Evolutionary conservation across 2,329 filamentous ascomycete genomes (phyloP).

Genomic region (Ophiostoma triangulosporum): DNA sequence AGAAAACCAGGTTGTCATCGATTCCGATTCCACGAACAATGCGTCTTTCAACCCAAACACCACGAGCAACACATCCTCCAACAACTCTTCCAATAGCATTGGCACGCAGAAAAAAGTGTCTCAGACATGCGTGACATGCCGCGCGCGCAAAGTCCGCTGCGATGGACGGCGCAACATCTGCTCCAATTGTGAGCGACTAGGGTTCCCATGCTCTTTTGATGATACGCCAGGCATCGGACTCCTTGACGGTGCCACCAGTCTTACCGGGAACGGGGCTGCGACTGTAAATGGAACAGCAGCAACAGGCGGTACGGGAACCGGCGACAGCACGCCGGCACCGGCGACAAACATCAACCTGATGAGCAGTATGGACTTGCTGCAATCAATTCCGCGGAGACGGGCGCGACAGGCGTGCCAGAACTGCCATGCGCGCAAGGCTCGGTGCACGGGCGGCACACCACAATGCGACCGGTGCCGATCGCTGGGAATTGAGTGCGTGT

Average conservation of each 20-base stretch:
- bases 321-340: background rate
- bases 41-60: background rate
- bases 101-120: slow-evolving; percentile 24
- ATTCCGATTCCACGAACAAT: background rate
- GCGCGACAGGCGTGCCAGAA: slow-evolving; percentile 43
- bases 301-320: background rate
- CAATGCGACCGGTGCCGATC: slow-evolving; percentile 38
- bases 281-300: background rate
- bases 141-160: slow-evolving; percentile 44
- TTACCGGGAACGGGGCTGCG: background rate
- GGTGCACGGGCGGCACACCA: slow-evolving; percentile 43
- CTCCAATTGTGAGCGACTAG: slow-evolving; percentile 44
- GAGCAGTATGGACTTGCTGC: slow-evolving; percentile 17
- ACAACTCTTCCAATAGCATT: background rate
- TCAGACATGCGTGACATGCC: slow-evolving; percentile 40
- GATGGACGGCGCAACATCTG: slow-evolving; percentile 39
- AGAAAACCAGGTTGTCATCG: background rate
- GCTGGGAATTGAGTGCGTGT: slow-evolving; percentile 42
- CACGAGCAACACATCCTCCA: background rate
- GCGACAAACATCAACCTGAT: background rate
- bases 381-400: slow-evolving; percentile 35
- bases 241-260: slow-evolving; percentile 32
- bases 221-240: slow-evolving; percentile 18
- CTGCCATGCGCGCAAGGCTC: slow-evolving; percentile 44
- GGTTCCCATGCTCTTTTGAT: slow-evolving; percentile 44